Base-by-base conservation (phyloP, 2,329 filamentous ascomycete genomes). In the Beauveria scarabaeidicola region DNA sequence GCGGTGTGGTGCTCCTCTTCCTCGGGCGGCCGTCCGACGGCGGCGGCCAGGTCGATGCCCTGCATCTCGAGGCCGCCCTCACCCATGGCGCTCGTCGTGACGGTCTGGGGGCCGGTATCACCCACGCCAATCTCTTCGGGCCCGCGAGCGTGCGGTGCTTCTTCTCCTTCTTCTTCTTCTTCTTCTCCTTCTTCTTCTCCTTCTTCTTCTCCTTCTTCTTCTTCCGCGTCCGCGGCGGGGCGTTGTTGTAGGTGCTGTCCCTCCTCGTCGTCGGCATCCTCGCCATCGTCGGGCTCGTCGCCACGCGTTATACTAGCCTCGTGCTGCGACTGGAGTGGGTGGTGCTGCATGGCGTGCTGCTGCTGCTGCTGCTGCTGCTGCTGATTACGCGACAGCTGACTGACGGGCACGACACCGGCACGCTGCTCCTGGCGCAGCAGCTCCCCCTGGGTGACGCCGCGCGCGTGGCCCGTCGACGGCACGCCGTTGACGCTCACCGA, bases 361-460 rank as follows among this genome's bases (percentile, higher is more conserved):
- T 21, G 52, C 1, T 41, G 51, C 23, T 43, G 50, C 32, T 50
- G 55, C 23, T 43, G 46, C 13, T 29, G 55, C 61, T 23, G 72
- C 67, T 57, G 77, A 46, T 69, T 72, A 55, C 80, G 74, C 46
- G 77, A 73, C 25, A 84, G 74, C 69, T 88, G 85, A 60, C 78
- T 82, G 38, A 85, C 81, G 25, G 90, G 88, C 7, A 93, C 87
- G 17, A 93, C 84, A 41, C 89, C 89, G 1, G 89, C 88, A 69
- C 88, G 84, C 73, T 95, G 91, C 71, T 95, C 91, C 73, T 94
- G 89, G n/a, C 91, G 80, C 25, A 95, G 77, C 23, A 95, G 78
- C 72, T 95, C 91, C 52, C 90, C 90, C 73, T 96, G 91, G 1
- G 89, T 92, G 56, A 92, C 82, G 32, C 83, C 88, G 47, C 81